Base-by-base conservation (phyloP, 148 eudicot genomes). In the Chenopodium album region DNA sequence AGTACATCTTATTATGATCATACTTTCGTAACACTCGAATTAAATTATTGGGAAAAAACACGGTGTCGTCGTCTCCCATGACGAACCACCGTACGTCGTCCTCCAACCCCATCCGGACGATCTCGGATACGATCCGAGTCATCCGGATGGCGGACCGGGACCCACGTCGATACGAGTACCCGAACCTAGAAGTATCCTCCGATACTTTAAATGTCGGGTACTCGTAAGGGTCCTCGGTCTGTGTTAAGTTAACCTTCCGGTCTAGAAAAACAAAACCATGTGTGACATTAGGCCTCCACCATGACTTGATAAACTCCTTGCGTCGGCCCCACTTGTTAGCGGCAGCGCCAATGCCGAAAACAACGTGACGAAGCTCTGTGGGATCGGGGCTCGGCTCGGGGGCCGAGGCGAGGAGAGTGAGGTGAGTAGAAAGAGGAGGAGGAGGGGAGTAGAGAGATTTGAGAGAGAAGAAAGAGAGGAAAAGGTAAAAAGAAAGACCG, bases 21-120 rank as follows among this genome's bases (percentile, higher is more conserved):
- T 92, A 92, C 56, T 92, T 90, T 16, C 44, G 70, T 46, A 92
- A 52, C 34, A 92, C 92, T 81, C 91, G 75, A 10, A 92, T 84
- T 76, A 92, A 62, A 72, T 92, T 92, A 16, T 90, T 90, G 1
- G 86, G 78, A 4, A 88, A 82, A 68, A 92, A 89, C 0, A 92
- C 79, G 6, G 92, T 92, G 47, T 92, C 97, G 10, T 92, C 97
- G 52, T 92, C 97, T 1, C 90, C 94, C 90, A 91, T 84, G 9
- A 91, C 91, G 11, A 88, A 56, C 94, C 94, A 92, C 78, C 92
- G 74, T 31, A 87, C 88, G 10, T 83, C 88, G 13, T 83, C 82
- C 2, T 82, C 75, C 52, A 85, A 14, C 1, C 85, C 85, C 72
- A 89, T 17, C 79, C 92, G 87, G 23, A 85, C 71, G 70, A 86